These are phyloP conservation scores for Chlorella sp. DNA, from an alignment of 139 green algal genomes.

Conservation along the genomic window DNA sequence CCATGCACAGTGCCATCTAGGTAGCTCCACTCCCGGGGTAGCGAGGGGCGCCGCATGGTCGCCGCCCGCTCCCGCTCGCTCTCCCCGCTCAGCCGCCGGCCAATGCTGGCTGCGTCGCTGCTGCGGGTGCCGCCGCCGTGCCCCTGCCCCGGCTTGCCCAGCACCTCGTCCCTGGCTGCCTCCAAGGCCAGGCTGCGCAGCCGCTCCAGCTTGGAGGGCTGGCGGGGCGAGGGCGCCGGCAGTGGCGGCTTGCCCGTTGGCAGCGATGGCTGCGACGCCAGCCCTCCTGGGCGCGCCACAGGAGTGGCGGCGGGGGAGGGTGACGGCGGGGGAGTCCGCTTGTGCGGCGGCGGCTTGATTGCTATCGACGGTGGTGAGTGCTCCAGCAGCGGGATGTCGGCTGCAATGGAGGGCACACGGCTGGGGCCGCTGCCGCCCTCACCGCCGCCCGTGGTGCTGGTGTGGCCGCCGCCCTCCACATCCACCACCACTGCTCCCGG, in stretches of 20 bases:
- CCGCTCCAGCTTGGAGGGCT: conserved; percentile 17
- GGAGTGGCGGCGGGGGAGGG: too few relatives aligned
- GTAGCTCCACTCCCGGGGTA: too few relatives aligned
- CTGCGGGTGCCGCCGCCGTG: too few relatives aligned
- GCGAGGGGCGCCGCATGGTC: too few relatives aligned
- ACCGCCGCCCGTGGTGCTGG: background rate
- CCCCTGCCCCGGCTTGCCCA: too few relatives aligned
- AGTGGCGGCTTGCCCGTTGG: background rate
- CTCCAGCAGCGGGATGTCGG: conserved; percentile 7
- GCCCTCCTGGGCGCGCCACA: too few relatives aligned
- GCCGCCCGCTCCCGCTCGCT: too few relatives aligned
- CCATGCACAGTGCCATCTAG: too few relatives aligned
- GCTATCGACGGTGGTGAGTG: background rate
- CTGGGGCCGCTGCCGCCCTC: background rate
- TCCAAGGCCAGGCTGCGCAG: conserved; percentile 18
- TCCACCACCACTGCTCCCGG: conserved; percentile 8
- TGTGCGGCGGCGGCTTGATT: background rate
- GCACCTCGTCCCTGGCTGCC: background rate
- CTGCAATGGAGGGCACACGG: too few relatives aligned
- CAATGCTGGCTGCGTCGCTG: too few relatives aligned
- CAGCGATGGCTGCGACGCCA: background rate
- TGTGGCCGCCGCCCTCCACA: background rate
- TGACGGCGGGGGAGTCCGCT: background rate
- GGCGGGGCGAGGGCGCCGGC: background rate
- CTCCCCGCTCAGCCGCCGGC: too few relatives aligned